Evolutionary conservation across 306 rosid genomes (phyloP), one percentile per base, ranked within the genome.

Genomic region (Cucumis cinereus): DNA sequence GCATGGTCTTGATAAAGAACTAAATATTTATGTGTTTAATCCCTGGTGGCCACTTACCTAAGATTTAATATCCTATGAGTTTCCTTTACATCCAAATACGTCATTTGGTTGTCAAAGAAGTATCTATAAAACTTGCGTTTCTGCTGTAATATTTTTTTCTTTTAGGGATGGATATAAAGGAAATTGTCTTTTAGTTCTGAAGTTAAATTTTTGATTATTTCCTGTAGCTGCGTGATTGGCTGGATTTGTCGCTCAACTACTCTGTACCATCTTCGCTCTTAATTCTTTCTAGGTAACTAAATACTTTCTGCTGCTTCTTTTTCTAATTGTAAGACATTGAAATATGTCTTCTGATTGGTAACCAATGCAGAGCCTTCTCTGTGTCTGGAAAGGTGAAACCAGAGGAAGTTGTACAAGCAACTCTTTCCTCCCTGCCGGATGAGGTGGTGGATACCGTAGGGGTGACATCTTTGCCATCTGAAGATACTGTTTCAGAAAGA

Each of bases 391-490:
- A 66, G 79, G 74, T 86, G 88, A 90, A 81, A 83, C 93, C 91
- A 35, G 97, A 92, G 85, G 99, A 94, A 50, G 95, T 91, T 71
- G 92, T 94, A 77, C 93, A 88, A 84, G 92, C 92, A 83, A 92
- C 96, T 15, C 70, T 94, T 36, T 87, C 99, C 81, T 94, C 99
- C 83, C 89, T 94, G 64, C 99, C 99, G 0, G 96, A 94, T 77
- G 99, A 94, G 85, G 95, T 94, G 80, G 97, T 92, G 61, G 99
- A 89, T 84, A 94, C 97, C 56, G 83, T 94, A 62, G 89, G 95
- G 69, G 94, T 89, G 77, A 92, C 97, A 1, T 85, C 97, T 45
- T 85, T 92, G 85, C 96, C 97, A 49, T 89, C 97, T 75, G 99
- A 84, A 83, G 96, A 91, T 78, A 89, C 96, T 80, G 90, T 94